Percentiles rank a stretch among this genome's conserved stretches.
Conservation (phyloP, 495 filamentous ascomycete genomes). For the Neurospora sublineolata region DNA sequence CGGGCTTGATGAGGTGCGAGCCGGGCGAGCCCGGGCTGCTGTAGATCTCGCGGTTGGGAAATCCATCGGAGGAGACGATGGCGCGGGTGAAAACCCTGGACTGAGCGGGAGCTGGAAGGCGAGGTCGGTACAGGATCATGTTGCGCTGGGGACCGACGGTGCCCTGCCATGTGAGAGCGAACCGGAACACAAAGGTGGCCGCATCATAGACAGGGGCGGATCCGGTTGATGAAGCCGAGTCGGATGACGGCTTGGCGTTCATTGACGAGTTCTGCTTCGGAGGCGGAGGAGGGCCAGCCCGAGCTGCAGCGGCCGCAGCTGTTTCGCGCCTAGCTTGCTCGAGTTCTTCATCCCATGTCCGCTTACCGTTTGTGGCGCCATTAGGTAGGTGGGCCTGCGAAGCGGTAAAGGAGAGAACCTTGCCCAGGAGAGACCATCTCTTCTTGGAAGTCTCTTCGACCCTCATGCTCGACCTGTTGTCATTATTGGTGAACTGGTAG, state of each 20-base stretch:
- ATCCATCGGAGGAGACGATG: not conserved
- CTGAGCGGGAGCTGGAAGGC: constrained; percentile 64
- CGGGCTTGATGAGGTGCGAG: constrained; percentile 24
- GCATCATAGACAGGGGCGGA: constrained; percentile 34
- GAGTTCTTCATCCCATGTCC: constrained; percentile 29
- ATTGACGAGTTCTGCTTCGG: constrained; percentile 15
- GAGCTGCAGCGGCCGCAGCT: constrained; percentile 18
- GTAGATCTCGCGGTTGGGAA: not conserved
- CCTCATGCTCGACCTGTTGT: not conserved
- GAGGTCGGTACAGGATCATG: constrained; percentile 52
- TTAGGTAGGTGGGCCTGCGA: constrained; percentile 9
- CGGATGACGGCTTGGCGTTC: constrained; percentile 21
- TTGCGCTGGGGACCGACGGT: constrained; percentile 20
- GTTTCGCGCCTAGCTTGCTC: constrained; percentile 34
- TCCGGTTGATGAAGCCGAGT: constrained; percentile 29
- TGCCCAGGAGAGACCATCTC: constrained; percentile 59
- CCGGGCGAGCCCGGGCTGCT: constrained; percentile 29
- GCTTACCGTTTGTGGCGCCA: constrained; percentile 5
- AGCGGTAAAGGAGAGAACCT: constrained; percentile 46
- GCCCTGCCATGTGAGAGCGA: constrained; percentile 26
- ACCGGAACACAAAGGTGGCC: constrained; percentile 34
- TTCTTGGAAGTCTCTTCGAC: constrained; percentile 35
- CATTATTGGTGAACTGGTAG: constrained; percentile 6
- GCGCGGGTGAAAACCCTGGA: constrained; percentile 34
- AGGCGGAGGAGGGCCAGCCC: constrained; percentile 19